Evolutionary conservation across 2,329 filamentous ascomycete species (phyloP).

Genomic region (Colletotrichum agaves): DNA sequence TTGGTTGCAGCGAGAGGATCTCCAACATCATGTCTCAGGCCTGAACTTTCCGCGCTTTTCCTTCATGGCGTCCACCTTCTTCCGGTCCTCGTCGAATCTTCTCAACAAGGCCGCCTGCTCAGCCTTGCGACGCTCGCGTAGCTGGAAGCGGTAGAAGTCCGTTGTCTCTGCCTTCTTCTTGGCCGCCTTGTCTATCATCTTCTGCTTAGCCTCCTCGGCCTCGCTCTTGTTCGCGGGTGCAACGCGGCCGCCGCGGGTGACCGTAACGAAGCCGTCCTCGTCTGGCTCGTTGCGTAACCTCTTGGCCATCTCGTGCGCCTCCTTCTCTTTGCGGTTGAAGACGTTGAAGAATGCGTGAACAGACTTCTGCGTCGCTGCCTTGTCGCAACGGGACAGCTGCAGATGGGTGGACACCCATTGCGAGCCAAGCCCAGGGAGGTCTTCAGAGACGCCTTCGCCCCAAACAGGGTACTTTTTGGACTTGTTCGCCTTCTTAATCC

Average conservation of each 20-base stretch:
- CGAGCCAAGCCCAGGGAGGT: constrained; percentile 67
- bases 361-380: constrained; percentile 71
- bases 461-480: constrained; percentile 73
- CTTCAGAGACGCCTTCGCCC: constrained; percentile 70
- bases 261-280: constrained; percentile 95
- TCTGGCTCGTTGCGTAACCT: constrained; percentile 82
- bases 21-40: constrained; percentile 55
- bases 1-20: constrained; percentile 1
- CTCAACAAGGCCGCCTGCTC: constrained; percentile 74
- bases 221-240: constrained; percentile 81
- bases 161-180: constrained; percentile 71
- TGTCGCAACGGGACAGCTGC: constrained; percentile 76
- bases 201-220: constrained; percentile 67
- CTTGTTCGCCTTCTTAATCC: constrained; percentile 70
- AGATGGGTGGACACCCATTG: constrained; percentile 73
- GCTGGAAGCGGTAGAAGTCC: constrained; percentile 88
- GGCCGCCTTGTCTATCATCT: constrained; percentile 71
- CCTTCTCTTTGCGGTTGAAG: constrained; percentile 79
- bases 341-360: constrained; percentile 88
- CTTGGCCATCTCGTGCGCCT: constrained; percentile 70
- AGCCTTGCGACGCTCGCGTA: constrained; percentile 80
- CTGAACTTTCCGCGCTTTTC: constrained; percentile 72
- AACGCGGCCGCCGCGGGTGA: constrained; percentile 79
- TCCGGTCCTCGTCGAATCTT: constrained; percentile 80
- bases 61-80: constrained; percentile 77